Base-by-base conservation (phyloP, 2,329 filamentous ascomycete genomes). In the Alternaria postmessia region DNA sequence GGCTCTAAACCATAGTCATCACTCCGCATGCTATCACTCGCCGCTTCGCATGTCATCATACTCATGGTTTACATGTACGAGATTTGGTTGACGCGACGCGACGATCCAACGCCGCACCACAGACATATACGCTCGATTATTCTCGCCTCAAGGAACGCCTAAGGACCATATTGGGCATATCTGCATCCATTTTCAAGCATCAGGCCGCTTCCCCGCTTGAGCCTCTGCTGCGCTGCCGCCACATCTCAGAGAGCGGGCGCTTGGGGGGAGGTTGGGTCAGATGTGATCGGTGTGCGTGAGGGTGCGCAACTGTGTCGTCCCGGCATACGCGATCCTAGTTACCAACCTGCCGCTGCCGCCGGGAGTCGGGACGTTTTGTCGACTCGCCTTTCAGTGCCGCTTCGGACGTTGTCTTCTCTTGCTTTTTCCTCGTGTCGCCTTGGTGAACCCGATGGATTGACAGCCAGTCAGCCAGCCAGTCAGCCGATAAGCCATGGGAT, bases 131-230 rank as follows among this genome's bases (percentile, higher is more conserved):
- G 51, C 61, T 52, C 63, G 63, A 66, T 26, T 61, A 55, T 44
- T 57, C 38, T 63, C 61, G 51, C 54, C 57, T 54, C 24, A 57
- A 39, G 42, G 47, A 55, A 38, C 61, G 54, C 55, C 58, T 57
- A 57, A 39, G 39, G 44, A 58, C 34, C n/a, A 52, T 28, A 44
- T 47, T 41, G 43, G 26, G 36, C 57, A 61, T 53, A 55, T 55
- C 44, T 66, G 59, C 59, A 64, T 66, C 32, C 24, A 14, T 7
- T 57, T 43, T 68, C 59, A 36, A 63, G 24, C 61, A 22, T 51
- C 51, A 49, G 47, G 49, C 62, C 60, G 61, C 61, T 61, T 65
- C 59, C 63, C 66, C 65, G 59, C 61, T 54, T 64, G 67, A 61
- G 61, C 38, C 51, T 22, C 51, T 20, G 57, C 68, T 64, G 66